A percentile compares a stretch with the other conserved stretches of the same genome.
phyloP scores from a whole-genome alignment of 768 basidiomycete species.

The Mycena amicta region DNA sequence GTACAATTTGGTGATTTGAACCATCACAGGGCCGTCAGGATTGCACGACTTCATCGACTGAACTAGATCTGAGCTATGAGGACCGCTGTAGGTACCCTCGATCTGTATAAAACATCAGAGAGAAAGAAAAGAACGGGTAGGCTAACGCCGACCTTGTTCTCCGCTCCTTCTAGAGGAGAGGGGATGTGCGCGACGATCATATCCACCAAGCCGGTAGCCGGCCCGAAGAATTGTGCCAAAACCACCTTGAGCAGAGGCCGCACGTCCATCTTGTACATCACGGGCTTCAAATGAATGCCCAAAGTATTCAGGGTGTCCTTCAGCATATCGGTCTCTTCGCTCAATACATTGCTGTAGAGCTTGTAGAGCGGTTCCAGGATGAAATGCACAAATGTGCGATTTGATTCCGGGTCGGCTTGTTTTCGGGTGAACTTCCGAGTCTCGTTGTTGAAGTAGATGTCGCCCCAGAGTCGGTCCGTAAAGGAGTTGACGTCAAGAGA shows the following conservation, averaged over 20 bases:
- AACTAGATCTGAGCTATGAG: slow-evolving; percentile 79
- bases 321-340: slow-evolving; percentile 89
- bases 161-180: slow-evolving; percentile 64
- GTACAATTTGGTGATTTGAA: slow-evolving; percentile 93
- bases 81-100: slow-evolving; percentile 85
- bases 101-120: slow-evolving; percentile 47
- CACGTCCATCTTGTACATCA: slow-evolving; percentile 99
- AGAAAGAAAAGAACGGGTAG: neutral
- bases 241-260: slow-evolving; percentile 92
- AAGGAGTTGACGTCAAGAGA: slow-evolving; percentile 83
- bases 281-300: slow-evolving; percentile 84
- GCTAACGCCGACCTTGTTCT: slow-evolving; percentile 58
- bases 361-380: slow-evolving; percentile 97
- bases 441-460: slow-evolving; percentile 89
- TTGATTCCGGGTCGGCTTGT: slow-evolving; percentile 73
- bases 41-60: slow-evolving; percentile 82
- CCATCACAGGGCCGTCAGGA: slow-evolving; percentile 84
- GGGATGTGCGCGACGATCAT: slow-evolving; percentile 91
- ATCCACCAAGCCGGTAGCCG: slow-evolving; percentile 86
- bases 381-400: slow-evolving; percentile 92
- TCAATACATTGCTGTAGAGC: slow-evolving; percentile 91
- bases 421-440: slow-evolving; percentile 90
- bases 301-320: slow-evolving; percentile 76
- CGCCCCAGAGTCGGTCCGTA: slow-evolving; percentile 93
- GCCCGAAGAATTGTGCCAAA: slow-evolving; percentile 94